Percentiles rank a stretch among this genome's conserved stretches.
phyloP scores from a whole-genome alignment of 2,329 filamentous ascomycete species.

The Aspergillus fischeri region DNA sequence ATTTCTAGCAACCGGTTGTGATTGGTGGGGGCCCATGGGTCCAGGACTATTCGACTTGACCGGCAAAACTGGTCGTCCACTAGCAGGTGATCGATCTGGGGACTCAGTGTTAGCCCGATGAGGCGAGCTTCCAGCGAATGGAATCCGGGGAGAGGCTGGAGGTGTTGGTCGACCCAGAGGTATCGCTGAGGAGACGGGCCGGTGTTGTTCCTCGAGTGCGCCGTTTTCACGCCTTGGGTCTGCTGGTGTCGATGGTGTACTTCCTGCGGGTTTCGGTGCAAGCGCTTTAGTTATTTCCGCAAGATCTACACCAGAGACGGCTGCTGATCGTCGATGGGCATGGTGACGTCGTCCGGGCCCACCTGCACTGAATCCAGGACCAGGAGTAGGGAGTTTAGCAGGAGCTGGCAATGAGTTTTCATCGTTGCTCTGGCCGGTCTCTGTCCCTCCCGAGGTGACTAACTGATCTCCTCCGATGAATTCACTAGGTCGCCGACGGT shows the following conservation, averaged over 20 bases:
- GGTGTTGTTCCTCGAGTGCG: constrained; percentile 25
- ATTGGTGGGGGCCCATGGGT: constrained; percentile 63
- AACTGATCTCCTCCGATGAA: constrained; percentile 66
- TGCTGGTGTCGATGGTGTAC: constrained; percentile 53
- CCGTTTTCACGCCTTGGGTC: constrained; percentile 29
- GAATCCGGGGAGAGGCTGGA: constrained; percentile 30
- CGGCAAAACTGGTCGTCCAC: constrained; percentile 74
- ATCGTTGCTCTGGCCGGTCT: constrained; percentile 37
- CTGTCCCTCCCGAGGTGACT: constrained; percentile 60
- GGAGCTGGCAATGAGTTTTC: constrained; percentile 19
- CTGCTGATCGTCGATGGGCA: constrained; percentile 73
- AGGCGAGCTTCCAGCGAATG: constrained; percentile 10
- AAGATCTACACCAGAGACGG: constrained; percentile 80
- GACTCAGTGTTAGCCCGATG: constrained; percentile 6
- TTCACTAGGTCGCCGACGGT: constrained; percentile 77
- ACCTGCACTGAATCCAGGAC: constrained; percentile 38
- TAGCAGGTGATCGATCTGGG: constrained; percentile 41
- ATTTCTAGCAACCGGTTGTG: constrained; percentile 69
- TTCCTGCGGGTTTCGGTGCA: constrained; percentile 49
- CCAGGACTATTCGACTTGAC: constrained; percentile 82
- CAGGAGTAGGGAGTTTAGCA: constrained; percentile 25
- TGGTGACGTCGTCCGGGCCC: constrained; percentile 63
- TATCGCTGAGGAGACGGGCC: constrained; percentile 32
- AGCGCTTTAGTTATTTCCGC: constrained; percentile 49
- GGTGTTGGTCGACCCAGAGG: constrained; percentile 28